These are phyloP conservation scores for Vitis vinifera DNA, from an alignment of 164 flowering plant genomes.

Conservation along the genomic window ASM3070453v1 NC_081808.1:21678501-21679000, in stretches of 20 bases:
- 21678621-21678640: background rate
- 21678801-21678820: conserved; percentile 49
- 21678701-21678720: conserved; percentile 70
- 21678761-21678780: conserved; percentile 92
- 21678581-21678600: background rate
- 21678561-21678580: conserved; percentile 44
- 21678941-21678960: too few relatives aligned
- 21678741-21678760: conserved; percentile 93
- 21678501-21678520: conserved; percentile 97
- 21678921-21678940: background rate
- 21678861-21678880: background rate
- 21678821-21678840: background rate
- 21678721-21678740: conserved; percentile 86
- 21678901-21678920: background rate
- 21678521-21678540: conserved; percentile 86
- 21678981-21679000: too few relatives aligned
- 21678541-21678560: conserved; percentile 80
- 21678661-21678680: conserved; percentile 1
- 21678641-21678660: background rate
- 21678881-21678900: background rate
- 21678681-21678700: background rate
- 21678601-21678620: background rate
- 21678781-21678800: conserved; percentile 95
- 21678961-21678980: too few relatives aligned
- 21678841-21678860: background rate